phyloP scores from a whole-genome alignment of 2,329 filamentous ascomycete genomes.

The Fusarium proliferatum region DNA sequence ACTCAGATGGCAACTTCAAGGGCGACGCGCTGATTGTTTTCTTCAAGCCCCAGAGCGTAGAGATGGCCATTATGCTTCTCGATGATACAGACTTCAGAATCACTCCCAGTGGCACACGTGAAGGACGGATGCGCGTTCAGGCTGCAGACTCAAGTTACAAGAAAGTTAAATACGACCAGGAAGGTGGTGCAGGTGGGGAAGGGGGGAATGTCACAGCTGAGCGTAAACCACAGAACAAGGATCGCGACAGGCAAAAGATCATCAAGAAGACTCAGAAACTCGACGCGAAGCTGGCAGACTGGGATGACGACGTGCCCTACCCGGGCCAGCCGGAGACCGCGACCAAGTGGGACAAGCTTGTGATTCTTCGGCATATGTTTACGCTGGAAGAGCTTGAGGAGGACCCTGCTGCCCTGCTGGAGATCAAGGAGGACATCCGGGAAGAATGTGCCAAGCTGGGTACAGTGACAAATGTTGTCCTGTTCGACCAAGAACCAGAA shows the following conservation, averaged over 20 bases:
- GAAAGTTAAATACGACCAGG: constrained; percentile 76
- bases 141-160: constrained; percentile 93
- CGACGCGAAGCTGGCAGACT: constrained; percentile 91
- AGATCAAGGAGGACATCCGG: constrained; percentile 94
- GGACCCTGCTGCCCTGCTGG: constrained; percentile 82
- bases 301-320: constrained; percentile 87
- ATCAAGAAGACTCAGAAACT: constrained; percentile 92
- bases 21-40: constrained; percentile 94
- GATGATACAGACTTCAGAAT: constrained; percentile 86
- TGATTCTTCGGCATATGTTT: constrained; percentile 94
- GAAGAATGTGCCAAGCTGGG: constrained; percentile 91
- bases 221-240: constrained; percentile 60
- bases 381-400: constrained; percentile 86
- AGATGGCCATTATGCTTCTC: constrained; percentile 82
- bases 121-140: constrained; percentile 81
- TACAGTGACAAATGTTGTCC: constrained; percentile 86
- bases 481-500: constrained; percentile 87
- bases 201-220: constrained; percentile 46
- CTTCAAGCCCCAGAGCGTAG: constrained; percentile 93
- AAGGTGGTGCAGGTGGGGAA: constrained; percentile 39
- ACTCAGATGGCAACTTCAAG: constrained; percentile 86
- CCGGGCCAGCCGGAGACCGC: constrained; percentile 55
- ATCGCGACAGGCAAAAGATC: constrained; percentile 85
- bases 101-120: constrained; percentile 59
- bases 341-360: constrained; percentile 77